Evolutionary conservation across 202 grass and related monocot species (phyloP).

Genomic region (Elaeis oleifera): DNA sequence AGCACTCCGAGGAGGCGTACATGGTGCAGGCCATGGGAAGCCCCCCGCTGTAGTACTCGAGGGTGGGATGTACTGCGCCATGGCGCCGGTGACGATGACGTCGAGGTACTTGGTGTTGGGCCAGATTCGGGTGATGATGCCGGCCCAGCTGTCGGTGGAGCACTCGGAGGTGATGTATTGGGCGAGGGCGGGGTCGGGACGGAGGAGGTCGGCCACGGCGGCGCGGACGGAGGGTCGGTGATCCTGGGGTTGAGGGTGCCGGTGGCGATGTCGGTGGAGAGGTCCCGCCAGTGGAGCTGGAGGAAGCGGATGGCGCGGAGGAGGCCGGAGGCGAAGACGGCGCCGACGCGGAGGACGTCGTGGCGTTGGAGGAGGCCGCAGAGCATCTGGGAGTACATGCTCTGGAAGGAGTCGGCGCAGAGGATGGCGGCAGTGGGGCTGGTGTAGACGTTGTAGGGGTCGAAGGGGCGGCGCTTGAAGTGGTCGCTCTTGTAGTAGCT

Average conservation of each 20-base stretch:
- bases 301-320: constrained; percentile 95
- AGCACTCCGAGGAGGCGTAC: constrained; percentile 92
- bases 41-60: constrained; percentile 78
- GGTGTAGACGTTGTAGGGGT: constrained; percentile 87
- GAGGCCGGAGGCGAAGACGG: constrained; percentile 91
- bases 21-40: constrained; percentile 93
- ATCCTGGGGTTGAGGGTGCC: constrained; percentile 44
- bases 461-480: constrained; percentile 75
- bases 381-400: constrained; percentile 95
- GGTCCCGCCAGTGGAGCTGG: constrained; percentile 71
- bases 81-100: constrained; percentile 92
- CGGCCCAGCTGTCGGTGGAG: constrained; percentile 41
- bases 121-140: constrained; percentile 71
- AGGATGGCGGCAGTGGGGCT: constrained; percentile 88
- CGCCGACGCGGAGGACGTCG: constrained; percentile 87
- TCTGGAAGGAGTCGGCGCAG: constrained; percentile 86
- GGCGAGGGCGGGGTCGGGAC: constrained; percentile 36
- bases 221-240: constrained; percentile 44
- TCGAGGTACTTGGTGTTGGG: constrained; percentile 97
- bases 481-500: constrained; percentile 99
- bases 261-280: constrained; percentile 50
- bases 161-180: constrained; percentile 49
- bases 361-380: constrained; percentile 61
- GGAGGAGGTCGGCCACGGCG: constrained; percentile 46
- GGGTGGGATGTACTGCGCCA: constrained; percentile 94